A percentile compares a stretch with the other conserved stretches of the same genome.
phyloP scores from a whole-genome alignment of 805 yeast genomes.

The Maudiozyma bulderi region DNA sequence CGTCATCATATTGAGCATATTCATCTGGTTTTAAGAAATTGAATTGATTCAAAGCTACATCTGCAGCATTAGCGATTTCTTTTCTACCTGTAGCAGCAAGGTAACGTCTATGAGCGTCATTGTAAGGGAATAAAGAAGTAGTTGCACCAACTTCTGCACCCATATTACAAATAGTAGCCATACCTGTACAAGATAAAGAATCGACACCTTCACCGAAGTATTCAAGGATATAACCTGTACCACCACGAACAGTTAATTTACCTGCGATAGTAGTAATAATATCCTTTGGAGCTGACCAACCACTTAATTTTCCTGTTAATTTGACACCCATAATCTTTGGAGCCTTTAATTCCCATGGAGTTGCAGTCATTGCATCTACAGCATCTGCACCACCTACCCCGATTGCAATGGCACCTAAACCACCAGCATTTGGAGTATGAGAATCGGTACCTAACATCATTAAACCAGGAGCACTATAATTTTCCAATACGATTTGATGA shows the following conservation, averaged over 20 bases:
- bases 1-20: conserved; percentile 85
- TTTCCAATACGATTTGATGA: conserved; percentile 94
- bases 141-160: conserved; percentile 99
- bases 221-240: conserved; percentile 93
- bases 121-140: conserved; percentile 94
- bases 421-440: conserved; percentile 99
- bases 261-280: conserved; percentile 92
- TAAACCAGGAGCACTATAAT: conserved; percentile 92
- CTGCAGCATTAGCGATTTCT: conserved; percentile 74
- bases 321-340: conserved; percentile 92
- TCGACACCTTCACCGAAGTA: conserved; percentile 94
- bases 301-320: conserved; percentile 77
- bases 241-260: conserved; percentile 88
- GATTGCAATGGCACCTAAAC: conserved; percentile 94
- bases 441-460: conserved; percentile 98
- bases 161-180: conserved; percentile 99
- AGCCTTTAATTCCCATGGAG: conserved; percentile 98
- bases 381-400: conserved; percentile 99
- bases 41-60: conserved; percentile 42
- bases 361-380: conserved; percentile 92
- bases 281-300: conserved; percentile 97
- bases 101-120: conserved; percentile 67
- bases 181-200: conserved; percentile 88
- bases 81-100: conserved; percentile 76
- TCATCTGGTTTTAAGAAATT: conserved; percentile 72